Conservation (phyloP, 2,329 filamentous ascomycete species). For the Cordyceps farinosa region DNA sequence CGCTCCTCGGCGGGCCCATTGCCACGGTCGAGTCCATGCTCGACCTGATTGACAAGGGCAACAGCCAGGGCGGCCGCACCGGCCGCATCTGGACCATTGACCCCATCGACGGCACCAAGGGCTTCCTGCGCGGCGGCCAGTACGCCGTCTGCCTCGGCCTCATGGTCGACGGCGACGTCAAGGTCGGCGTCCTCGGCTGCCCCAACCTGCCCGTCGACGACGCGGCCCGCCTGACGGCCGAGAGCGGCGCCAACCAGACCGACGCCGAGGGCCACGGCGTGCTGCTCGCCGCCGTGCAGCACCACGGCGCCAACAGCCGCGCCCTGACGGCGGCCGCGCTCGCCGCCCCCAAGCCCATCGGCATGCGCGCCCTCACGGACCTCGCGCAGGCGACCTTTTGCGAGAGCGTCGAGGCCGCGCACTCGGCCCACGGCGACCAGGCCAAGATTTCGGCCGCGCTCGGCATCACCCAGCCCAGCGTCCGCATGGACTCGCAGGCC, state of each 20-base stretch:
- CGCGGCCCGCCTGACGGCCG: slow-evolving; percentile 52
- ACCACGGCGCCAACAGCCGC: slow-evolving; percentile 75
- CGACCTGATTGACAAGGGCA: slow-evolving; percentile 63
- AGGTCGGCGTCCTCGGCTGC: slow-evolving; percentile 90
- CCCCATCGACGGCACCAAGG: slow-evolving; percentile 96
- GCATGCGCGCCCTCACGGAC: slow-evolving; percentile 73
- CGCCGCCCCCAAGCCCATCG: slow-evolving; percentile 57
- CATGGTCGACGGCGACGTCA: slow-evolving; percentile 89
- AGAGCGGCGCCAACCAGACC: slow-evolving; percentile 70
- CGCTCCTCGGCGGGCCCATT: slow-evolving; percentile 66
- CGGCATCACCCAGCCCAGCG: slow-evolving; percentile 82
- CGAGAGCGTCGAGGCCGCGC: slow-evolving; percentile 90
- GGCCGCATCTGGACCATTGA: slow-evolving; percentile 95
- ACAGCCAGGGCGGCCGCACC: slow-evolving; percentile 65
- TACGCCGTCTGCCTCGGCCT: slow-evolving; percentile 93
- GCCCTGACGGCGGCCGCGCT: slow-evolving; percentile 58
- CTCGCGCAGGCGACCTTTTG: slow-evolving; percentile 86
- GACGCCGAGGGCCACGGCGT: slow-evolving; percentile 73
- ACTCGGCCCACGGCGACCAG: slow-evolving; percentile 87
- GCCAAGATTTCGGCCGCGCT: slow-evolving; percentile 74
- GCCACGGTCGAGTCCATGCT: slow-evolving; percentile 64
- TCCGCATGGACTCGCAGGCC: slow-evolving; percentile 96
- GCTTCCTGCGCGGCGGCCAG: slow-evolving; percentile 91
- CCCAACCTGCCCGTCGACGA: slow-evolving; percentile 93
- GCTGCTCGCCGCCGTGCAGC: slow-evolving; percentile 78